Evolutionary conservation across 352 stramenopile species (phyloP).

Genomic region (Phytophthora colocasiae): DNA sequence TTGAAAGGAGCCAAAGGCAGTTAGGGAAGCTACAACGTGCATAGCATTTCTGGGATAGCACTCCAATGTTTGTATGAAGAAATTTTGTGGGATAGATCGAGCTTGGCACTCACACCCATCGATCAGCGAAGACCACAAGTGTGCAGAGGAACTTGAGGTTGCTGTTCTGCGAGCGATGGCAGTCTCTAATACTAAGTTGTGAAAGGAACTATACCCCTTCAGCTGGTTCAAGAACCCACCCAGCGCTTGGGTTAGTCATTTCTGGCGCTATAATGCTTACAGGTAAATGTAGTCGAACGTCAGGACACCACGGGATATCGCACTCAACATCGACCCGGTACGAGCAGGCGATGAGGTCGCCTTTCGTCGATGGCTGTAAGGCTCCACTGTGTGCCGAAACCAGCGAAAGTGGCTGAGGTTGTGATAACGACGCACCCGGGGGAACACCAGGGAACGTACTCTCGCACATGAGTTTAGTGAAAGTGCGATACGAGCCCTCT

Average conservation of each 20-base stretch:
- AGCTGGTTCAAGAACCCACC: slow-evolving; percentile 34
- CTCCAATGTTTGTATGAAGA: too few species aligned
- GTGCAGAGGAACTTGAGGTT: background rate
- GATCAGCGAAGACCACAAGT: too few species aligned
- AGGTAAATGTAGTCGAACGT: slow-evolving; percentile 64
- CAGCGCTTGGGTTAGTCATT: slow-evolving; percentile 24
- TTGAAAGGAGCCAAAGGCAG: too few species aligned
- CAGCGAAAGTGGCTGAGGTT: slow-evolving; percentile 62
- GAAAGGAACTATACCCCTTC: slow-evolving; percentile 13
- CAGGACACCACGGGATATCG: slow-evolving; percentile 71
- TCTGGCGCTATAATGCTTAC: slow-evolving; percentile 59
- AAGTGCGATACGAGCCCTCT: slow-evolving; percentile 38
- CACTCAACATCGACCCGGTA: slow-evolving; percentile 76
- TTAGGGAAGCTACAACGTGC: too few species aligned
- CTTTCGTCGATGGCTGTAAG: slow-evolving; percentile 57
- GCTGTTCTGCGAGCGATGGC: too few species aligned
- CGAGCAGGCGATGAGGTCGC: slow-evolving; percentile 54
- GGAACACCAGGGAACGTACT: slow-evolving; percentile 59
- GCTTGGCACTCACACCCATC: too few species aligned
- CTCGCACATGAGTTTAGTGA: slow-evolving; percentile 50
- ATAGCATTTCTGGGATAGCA: too few species aligned
- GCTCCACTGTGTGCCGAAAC: slow-evolving; percentile 31
- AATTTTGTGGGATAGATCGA: too few species aligned
- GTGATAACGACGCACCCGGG: slow-evolving; percentile 37
- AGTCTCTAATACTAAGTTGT: background rate